These are phyloP conservation scores for Tricholoma bakamatsutake DNA, from an alignment of 768 basidiomycete genomes.

Conservation along the genomic window DNA sequence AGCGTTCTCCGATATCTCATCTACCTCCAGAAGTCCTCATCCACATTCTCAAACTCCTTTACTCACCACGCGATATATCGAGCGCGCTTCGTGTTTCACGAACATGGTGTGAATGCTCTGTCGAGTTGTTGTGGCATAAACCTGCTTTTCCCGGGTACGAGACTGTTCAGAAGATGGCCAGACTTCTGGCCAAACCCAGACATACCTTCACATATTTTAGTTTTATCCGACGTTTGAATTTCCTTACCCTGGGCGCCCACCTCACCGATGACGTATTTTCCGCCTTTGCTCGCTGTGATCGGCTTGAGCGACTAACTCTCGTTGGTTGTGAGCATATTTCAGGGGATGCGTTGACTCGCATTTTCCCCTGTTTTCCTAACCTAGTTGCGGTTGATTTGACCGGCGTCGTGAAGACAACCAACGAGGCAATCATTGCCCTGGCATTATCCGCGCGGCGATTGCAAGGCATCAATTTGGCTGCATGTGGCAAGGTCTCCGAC, in stretches of 20 bases:
- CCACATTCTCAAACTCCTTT: conserved; percentile 83
- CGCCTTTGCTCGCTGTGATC: conserved; percentile 65
- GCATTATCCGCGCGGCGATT: conserved; percentile 65
- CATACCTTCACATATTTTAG: conserved; percentile 83
- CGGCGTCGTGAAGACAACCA: conserved; percentile 61
- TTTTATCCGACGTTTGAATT: conserved; percentile 90
- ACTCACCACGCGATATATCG: conserved; percentile 68
- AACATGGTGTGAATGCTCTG: conserved; percentile 93
- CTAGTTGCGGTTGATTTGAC: conserved; percentile 85
- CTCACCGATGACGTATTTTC: conserved; percentile 72
- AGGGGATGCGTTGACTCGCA: conserved; percentile 52
- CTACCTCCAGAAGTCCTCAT: conserved; percentile 92
- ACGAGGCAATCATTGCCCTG: conserved; percentile 66
- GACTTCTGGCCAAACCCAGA: conserved; percentile 54
- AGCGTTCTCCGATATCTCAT: conserved; percentile 52
- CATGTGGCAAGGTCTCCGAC: conserved; percentile 79
- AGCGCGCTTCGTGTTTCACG: conserved; percentile 76
- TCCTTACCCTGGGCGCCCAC: conserved; percentile 61
- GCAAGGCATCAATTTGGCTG: conserved; percentile 88
- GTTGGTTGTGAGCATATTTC: conserved; percentile 71
- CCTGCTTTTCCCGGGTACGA: conserved; percentile 66
- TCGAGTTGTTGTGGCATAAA: conserved; percentile 92
- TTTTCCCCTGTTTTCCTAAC: conserved; percentile 67
- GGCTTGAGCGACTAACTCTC: conserved; percentile 86
- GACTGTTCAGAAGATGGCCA: conserved; percentile 75